Percentiles rank a stretch among this genome's conserved stretches.
phyloP scores from a whole-genome alignment of 1,284 basidiomycete species.

The Flammula alnicola region DNA sequence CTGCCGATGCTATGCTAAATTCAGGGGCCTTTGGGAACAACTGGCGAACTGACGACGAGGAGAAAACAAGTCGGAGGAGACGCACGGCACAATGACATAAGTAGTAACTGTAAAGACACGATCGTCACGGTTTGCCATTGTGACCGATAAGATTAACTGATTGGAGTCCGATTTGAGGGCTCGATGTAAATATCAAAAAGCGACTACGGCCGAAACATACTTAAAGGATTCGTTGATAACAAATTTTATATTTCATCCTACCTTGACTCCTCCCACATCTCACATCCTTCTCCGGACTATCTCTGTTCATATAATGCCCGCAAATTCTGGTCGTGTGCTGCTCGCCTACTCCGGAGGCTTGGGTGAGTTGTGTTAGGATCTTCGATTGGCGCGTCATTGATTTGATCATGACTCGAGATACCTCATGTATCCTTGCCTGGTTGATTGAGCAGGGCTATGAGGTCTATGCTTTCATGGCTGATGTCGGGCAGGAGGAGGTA shows the following conservation, averaged over 20 bases:
- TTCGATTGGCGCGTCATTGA: conserved; percentile 12
- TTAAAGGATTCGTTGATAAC: conserved; percentile 7
- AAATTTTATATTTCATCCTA: conserved; percentile 20
- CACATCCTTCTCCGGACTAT: conserved; percentile 1
- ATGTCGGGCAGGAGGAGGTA: conserved; percentile 98
- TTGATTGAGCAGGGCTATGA: conserved; percentile 98
- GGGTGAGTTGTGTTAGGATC: conserved; percentile 59
- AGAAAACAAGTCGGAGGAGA: no score
- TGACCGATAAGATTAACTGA: conserved; percentile 13
- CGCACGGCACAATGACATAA: no score
- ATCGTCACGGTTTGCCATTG: background rate
- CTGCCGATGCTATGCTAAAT: no score
- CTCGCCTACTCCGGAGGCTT: conserved; percentile 98
- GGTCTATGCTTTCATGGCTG: conserved; percentile 98
- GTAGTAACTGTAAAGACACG: background rate
- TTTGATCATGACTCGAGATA: conserved; percentile 63
- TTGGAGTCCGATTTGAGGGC: conserved; percentile 14
- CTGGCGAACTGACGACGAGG: no score
- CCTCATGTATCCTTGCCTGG: conserved; percentile 96
- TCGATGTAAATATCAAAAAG: conserved; percentile 4
- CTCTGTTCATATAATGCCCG: conserved; percentile 36
- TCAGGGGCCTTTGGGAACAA: no score
- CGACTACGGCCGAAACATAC: conserved; percentile 15
- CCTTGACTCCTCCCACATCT: conserved; percentile 3
- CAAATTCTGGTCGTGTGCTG: conserved; percentile 76